Base-by-base conservation (phyloP, 495 filamentous ascomycete genomes). In the Hyaloscypha variabilis region DNA sequence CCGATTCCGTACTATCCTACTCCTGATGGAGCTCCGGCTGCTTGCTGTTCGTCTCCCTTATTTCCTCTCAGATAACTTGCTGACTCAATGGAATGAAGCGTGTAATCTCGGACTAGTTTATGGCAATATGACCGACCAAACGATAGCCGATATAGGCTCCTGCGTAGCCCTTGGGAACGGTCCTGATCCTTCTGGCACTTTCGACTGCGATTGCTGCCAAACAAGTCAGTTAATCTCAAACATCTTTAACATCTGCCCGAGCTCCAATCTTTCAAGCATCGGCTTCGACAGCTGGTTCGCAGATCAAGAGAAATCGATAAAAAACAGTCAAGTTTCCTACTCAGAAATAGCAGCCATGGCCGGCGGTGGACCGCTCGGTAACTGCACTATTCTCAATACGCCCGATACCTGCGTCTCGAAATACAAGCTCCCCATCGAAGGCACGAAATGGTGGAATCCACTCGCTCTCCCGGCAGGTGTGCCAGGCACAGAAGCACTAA, bases 151-250 rank as follows among this genome's bases (percentile, higher is more conserved):
- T 23, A 30, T 34, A 51, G 5, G 6, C 17, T 6, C n/a, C 19
- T 34, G 8, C 26, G 19, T 17, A 34, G 26, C n/a, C 19, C 6
- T 58, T 23, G 19, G 28, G 26, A 6, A 29, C 28, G 19, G 52
- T 13, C 23, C n/a, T 26, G 23, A 34, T 34, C 11, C 55, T 58
- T 30, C 55, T 2, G 21, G 6, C 17, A 10, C 21, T 2, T 58
- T 58, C 21, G 55, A 58, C 28, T 58, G 55, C 21, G 26, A 58
- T 31, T 58, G 55, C 28, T 58, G 55, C n/a, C 24, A 19, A 58
- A 23, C 30, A 3, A 17, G 23, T 2, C 55, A 58, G n/a, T 14
- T 58, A 2, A 10, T 31, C 30, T 31, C 25, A 2, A 58, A 58
- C 30, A 23, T 58, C 30, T 58, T 34, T 23, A 58, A 58, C 21